Evolutionary conservation across 805 yeast species (phyloP).

Genomic region (Candida multigemmis): DNA sequence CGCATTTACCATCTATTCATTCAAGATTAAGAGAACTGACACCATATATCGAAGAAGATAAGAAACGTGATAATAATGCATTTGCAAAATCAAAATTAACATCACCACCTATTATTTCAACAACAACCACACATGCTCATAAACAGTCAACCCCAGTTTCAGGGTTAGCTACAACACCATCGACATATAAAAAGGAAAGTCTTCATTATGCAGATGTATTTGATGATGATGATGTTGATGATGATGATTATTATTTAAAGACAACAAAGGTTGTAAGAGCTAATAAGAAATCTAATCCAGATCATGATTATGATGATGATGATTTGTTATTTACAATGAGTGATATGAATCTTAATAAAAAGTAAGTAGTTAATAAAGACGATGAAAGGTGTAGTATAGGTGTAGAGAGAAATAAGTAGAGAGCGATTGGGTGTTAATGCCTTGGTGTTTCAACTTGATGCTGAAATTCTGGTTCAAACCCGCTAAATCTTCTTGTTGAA

Average conservation of each 20-base stretch:
- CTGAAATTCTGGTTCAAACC: too few species aligned
- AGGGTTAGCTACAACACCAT: constrained; percentile 29
- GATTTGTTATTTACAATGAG: constrained; percentile 66
- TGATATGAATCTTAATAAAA: constrained; percentile 48
- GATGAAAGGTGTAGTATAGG: neutral
- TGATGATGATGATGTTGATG: constrained; percentile 44
- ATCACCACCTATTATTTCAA: constrained; percentile 14
- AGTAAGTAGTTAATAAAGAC: constrained; percentile 4
- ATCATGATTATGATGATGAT: constrained; percentile 41
- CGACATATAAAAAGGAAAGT: constrained; percentile 14
- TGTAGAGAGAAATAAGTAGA: too few species aligned
- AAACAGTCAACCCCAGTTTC: too few species aligned
- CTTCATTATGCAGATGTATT: constrained; percentile 31
- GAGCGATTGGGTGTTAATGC: too few species aligned
- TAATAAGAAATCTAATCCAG: constrained; percentile 1
- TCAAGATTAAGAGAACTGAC: constrained; percentile 18
- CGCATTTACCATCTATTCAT: constrained; percentile 19
- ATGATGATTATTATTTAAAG: constrained; percentile 9
- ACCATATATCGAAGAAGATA: constrained; percentile 4
- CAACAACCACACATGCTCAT: constrained; percentile 14
- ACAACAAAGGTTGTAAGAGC: constrained; percentile 1
- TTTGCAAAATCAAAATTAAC: constrained; percentile 10
- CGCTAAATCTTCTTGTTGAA: too few species aligned
- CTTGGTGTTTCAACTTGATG: too few species aligned
- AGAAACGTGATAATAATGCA: constrained; percentile 6